Conservation (phyloP, 768 basidiomycete species). For the Macrolepiota albuminosa region DNA sequence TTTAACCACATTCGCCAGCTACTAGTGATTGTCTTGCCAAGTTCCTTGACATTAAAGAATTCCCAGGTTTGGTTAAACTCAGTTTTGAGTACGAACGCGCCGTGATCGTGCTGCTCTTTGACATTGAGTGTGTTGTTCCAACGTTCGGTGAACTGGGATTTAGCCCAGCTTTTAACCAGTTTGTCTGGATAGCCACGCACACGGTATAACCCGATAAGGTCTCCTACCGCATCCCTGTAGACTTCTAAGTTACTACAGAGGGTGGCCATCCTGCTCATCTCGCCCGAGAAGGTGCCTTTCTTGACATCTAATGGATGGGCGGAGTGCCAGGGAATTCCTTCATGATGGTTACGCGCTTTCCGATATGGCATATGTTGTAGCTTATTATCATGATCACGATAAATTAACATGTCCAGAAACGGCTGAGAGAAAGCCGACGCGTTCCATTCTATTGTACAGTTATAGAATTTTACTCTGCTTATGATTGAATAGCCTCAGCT, state of each 20-base stretch:
- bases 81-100: not conserved
- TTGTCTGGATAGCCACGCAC: not conserved
- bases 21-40: not conserved
- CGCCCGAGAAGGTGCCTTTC: not conserved
- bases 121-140: not conserved
- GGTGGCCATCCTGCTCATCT: not conserved
- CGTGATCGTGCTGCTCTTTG: not conserved
- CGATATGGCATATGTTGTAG: not conserved
- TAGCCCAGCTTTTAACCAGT: not conserved
- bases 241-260: not conserved
- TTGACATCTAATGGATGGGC: not conserved
- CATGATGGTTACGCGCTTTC: not conserved
- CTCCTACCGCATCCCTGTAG: no score
- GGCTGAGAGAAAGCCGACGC: not conserved
- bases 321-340: no score
- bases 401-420: not conserved
- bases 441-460: not conserved
- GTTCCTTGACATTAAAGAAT: not conserved
- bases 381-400: fast-evolving
- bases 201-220: no score
- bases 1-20: not conserved
- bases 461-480: not conserved
- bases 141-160: not conserved
- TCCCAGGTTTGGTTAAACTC: not conserved
- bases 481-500: not conserved